A percentile compares a stretch with the other conserved stretches of the same genome.
Evolutionary conservation across 768 basidiomycete genomes (phyloP).

Genomic region (Dentipellis fragilis): DNA sequence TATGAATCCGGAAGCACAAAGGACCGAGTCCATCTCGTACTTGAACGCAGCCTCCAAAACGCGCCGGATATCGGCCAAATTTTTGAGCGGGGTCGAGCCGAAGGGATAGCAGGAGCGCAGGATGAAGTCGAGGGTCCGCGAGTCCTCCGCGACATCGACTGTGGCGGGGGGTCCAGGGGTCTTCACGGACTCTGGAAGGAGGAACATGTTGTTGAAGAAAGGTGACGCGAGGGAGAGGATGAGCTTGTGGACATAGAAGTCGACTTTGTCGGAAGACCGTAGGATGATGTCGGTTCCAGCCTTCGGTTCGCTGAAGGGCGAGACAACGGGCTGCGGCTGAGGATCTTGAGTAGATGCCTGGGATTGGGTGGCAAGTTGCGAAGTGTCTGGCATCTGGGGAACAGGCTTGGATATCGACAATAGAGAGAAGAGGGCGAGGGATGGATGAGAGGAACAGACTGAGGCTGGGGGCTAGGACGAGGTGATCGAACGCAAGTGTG

Average conservation of each 20-base stretch:
- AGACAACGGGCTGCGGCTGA: too few species aligned
- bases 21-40: too few species aligned
- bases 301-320: too few species aligned
- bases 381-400: too few species aligned
- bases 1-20: too few species aligned
- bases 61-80: neutral
- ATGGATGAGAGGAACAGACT: too few species aligned
- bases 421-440: too few species aligned
- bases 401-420: too few species aligned
- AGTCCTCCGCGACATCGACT: neutral
- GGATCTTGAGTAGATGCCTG: too few species aligned
- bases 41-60: neutral
- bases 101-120: neutral
- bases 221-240: constrained; percentile 26
- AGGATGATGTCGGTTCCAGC: neutral
- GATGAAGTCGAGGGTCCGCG: neutral
- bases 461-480: too few species aligned
- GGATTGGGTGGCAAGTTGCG: too few species aligned
- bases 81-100: neutral
- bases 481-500: too few species aligned
- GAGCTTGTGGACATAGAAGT: constrained; percentile 19
- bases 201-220: constrained; percentile 24
- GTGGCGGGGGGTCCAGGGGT: neutral
- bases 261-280: neutral
- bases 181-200: constrained; percentile 11